Conservation (phyloP, 768 basidiomycete species). For the Cyclocybe cylindracea region DNA sequence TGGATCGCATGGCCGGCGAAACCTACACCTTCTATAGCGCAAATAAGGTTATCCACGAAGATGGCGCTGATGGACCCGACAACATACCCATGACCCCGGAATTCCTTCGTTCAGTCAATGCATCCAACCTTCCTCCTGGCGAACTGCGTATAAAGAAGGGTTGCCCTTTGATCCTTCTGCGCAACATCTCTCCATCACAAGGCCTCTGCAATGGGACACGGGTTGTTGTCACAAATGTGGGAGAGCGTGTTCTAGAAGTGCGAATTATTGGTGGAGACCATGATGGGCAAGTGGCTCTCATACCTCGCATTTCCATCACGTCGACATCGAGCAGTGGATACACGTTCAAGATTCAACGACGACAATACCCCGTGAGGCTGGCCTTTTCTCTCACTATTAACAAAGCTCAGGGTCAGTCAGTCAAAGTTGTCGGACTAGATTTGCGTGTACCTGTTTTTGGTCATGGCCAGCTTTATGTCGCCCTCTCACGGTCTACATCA, state of each 20-base stretch:
- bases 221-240: conserved; percentile 22
- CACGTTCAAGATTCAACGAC: conserved; percentile 22
- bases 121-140: conserved; percentile 31
- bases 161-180: conserved; percentile 37
- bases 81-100: conserved; percentile 24
- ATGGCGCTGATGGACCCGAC: conserved; percentile 14
- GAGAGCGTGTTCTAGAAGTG: conserved; percentile 29
- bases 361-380: conserved; percentile 42
- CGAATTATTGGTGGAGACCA: conserved; percentile 31
- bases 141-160: conserved; percentile 27
- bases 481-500: conserved; percentile 37
- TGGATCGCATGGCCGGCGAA: conserved; percentile 23
- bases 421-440: conserved; percentile 40
- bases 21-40: conserved; percentile 23
- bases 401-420: conserved; percentile 47
- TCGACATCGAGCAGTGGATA: conserved; percentile 6
- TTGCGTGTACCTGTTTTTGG: conserved; percentile 33
- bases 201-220: conserved; percentile 38
- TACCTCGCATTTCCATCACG: conserved; percentile 29
- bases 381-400: conserved; percentile 48
- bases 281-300: conserved; percentile 30
- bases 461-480: conserved; percentile 49
- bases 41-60: conserved; percentile 25
- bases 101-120: conserved; percentile 29
- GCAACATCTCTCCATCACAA: conserved; percentile 33